These are phyloP conservation scores for Ophiocordyceps sinensis DNA, from an alignment of 2,329 filamentous ascomycete species.

Conservation along the genomic window DNA sequence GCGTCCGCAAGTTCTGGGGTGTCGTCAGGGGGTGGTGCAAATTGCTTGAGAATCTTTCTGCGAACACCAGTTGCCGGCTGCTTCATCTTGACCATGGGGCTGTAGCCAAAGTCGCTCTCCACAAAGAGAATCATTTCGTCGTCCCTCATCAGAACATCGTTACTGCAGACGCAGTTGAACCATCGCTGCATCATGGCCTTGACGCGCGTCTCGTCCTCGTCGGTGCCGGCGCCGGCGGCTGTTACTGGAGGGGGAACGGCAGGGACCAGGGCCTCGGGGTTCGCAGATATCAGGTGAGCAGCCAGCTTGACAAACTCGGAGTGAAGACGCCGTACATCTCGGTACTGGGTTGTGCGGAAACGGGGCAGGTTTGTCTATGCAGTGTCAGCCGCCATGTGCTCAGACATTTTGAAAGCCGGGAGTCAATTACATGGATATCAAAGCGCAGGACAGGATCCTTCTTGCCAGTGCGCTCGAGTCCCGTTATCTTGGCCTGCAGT, in stretches of 20 bases:
- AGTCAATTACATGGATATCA: slow-evolving; percentile 68
- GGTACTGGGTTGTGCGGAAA: slow-evolving; percentile 95
- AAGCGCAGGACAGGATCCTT: slow-evolving; percentile 93
- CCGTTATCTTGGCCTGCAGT: slow-evolving; percentile 89
- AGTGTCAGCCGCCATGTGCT: slow-evolving; percentile 1
- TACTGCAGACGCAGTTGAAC: slow-evolving; percentile 86
- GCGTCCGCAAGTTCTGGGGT: slow-evolving; percentile 87
- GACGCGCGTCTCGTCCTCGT: slow-evolving; percentile 83
- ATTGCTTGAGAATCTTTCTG: slow-evolving; percentile 93
- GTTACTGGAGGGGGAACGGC: slow-evolving; percentile 91
- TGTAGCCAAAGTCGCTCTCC: slow-evolving; percentile 98
- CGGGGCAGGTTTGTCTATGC: slow-evolving; percentile 90
- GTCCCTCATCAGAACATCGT: slow-evolving; percentile 84
- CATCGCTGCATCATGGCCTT: slow-evolving; percentile 86
- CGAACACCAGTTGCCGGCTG: slow-evolving; percentile 93
- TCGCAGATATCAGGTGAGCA: slow-evolving; percentile 92
- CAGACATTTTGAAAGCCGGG: background rate
- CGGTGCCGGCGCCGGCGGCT: slow-evolving; percentile 85
- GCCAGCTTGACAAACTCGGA: slow-evolving; percentile 95
- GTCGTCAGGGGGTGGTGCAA: slow-evolving; percentile 92
- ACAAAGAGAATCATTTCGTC: slow-evolving; percentile 97
- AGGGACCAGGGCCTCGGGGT: slow-evolving; percentile 87
- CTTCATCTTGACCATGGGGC: slow-evolving; percentile 86
- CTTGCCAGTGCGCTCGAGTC: slow-evolving; percentile 79
- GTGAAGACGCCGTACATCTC: slow-evolving; percentile 88